phyloP scores from a whole-genome alignment of 345 rosid species.

The Eucalyptus grandis region DNA sequence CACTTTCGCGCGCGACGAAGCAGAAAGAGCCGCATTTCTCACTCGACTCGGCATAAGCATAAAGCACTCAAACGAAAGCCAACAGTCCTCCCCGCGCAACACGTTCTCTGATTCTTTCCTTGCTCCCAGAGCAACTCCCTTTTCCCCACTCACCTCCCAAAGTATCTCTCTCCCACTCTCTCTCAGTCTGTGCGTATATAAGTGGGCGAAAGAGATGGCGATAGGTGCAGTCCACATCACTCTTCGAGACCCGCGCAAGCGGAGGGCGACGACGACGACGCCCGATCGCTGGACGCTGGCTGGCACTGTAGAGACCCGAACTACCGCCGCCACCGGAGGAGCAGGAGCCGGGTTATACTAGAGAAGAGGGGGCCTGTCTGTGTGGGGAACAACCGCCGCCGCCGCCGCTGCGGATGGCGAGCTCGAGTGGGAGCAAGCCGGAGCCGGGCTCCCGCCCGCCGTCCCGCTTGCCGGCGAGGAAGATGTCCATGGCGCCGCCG shows the following conservation, averaged over 20 bases:
- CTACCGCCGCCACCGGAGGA: neutral
- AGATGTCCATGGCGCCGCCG: constrained; percentile 34
- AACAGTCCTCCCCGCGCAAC: neutral
- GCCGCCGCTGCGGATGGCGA: constrained; percentile 27
- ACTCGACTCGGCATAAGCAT: too few species aligned
- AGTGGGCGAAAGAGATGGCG: neutral
- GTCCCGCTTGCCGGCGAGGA: constrained; percentile 25
- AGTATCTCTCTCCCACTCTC: constrained; percentile 15
- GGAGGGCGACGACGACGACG: neutral
- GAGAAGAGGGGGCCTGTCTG: neutral
- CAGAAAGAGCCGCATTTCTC: too few species aligned
- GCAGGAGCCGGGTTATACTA: neutral
- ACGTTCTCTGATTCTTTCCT: constrained; percentile 36
- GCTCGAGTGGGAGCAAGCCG: constrained; percentile 59
- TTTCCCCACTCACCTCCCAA: constrained; percentile 54
- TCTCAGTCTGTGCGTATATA: neutral
- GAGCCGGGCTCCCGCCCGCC: constrained; percentile 6
- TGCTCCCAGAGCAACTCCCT: constrained; percentile 32
- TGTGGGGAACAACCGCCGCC: too few species aligned
- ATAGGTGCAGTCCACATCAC: neutral
- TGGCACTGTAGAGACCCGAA: neutral
- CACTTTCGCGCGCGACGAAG: too few species aligned
- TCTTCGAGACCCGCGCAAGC: neutral
- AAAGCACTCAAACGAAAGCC: too few species aligned
- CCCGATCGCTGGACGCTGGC: neutral